phyloP scores from a whole-genome alignment of 2,329 filamentous ascomycete genomes.

The Arthrinium puccinioides region DNA sequence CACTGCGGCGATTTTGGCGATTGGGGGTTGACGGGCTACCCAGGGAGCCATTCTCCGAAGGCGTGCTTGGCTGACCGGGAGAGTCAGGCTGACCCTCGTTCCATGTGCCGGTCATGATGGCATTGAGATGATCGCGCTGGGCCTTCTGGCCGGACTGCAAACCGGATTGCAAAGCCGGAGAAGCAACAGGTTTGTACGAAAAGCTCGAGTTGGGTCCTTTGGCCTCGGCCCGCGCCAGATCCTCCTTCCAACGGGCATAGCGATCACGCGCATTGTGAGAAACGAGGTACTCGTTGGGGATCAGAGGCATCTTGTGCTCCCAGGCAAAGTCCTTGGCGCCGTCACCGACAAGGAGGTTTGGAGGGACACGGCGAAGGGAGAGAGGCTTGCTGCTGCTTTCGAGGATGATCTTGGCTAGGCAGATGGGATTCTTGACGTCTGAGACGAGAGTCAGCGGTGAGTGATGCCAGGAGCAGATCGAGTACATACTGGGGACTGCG shows the following conservation, averaged over 20 bases:
- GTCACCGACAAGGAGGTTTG: constrained; percentile 80
- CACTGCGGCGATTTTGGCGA: constrained; percentile 8
- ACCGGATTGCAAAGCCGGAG: neutral
- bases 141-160: constrained; percentile 11
- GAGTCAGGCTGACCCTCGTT: constrained; percentile 58
- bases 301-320: constrained; percentile 65
- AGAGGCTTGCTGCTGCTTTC: constrained; percentile 69
- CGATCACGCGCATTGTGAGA: constrained; percentile 73
- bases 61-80: constrained; percentile 25
- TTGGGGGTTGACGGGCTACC: constrained; percentile 6
- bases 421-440: constrained; percentile 93
- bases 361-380: constrained; percentile 82
- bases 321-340: constrained; percentile 83
- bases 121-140: constrained; percentile 43
- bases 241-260: constrained; percentile 70
- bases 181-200: too few species aligned
- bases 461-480: neutral
- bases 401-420: constrained; percentile 74
- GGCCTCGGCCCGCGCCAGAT: constrained; percentile 57
- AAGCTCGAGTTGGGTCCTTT: constrained; percentile 22
- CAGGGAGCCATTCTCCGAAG: constrained; percentile 9
- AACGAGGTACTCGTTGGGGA: constrained; percentile 72
- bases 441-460: neutral
- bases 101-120: constrained; percentile 50
- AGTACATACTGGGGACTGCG: constrained; percentile 72